phyloP scores from a whole-genome alignment of 148 eudicot species.

The Chenopodium suecicum region DNA sequence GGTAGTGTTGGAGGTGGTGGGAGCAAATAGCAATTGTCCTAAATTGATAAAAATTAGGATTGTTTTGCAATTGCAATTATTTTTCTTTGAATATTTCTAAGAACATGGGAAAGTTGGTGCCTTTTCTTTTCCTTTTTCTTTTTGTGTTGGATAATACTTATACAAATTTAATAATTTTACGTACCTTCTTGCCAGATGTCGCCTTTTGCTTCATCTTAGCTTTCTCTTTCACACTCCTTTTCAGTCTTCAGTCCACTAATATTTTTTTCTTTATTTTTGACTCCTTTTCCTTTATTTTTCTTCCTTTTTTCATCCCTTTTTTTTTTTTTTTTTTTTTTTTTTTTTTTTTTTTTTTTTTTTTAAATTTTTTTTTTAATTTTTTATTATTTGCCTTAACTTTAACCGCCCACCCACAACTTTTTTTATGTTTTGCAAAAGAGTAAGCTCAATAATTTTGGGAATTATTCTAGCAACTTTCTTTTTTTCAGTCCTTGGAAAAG shows the following conservation, averaged over 20 bases:
- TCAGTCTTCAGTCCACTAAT: conserved; percentile 10
- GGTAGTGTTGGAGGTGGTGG: conserved; percentile 17
- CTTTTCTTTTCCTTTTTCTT: conserved; percentile 2
- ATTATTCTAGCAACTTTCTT: neutral
- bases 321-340: too few species aligned
- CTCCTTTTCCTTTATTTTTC: neutral
- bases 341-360: too few species aligned
- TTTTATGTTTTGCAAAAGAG: neutral
- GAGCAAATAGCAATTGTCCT: conserved; percentile 13
- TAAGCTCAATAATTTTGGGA: conserved; percentile 12
- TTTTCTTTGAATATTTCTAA: neutral
- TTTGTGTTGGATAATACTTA: conserved; percentile 1
- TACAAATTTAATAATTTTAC: conserved; percentile 17
- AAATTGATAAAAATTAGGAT: neutral
- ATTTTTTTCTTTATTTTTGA: neutral
- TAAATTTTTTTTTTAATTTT: too few species aligned
- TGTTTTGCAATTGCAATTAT: conserved; percentile 15
- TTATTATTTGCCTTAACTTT: neutral
- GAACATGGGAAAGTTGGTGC: conserved; percentile 21
- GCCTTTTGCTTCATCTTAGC: neutral
- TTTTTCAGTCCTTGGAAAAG: neutral
- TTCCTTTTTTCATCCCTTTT: neutral
- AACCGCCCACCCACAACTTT: conserved; percentile 16
- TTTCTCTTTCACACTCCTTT: conserved; percentile 27
- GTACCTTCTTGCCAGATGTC: conserved; percentile 27